These are phyloP conservation scores for Halophytophthora batemanensis DNA, from an alignment of 352 stramenopile genomes.

Conservation along the genomic window DNA sequence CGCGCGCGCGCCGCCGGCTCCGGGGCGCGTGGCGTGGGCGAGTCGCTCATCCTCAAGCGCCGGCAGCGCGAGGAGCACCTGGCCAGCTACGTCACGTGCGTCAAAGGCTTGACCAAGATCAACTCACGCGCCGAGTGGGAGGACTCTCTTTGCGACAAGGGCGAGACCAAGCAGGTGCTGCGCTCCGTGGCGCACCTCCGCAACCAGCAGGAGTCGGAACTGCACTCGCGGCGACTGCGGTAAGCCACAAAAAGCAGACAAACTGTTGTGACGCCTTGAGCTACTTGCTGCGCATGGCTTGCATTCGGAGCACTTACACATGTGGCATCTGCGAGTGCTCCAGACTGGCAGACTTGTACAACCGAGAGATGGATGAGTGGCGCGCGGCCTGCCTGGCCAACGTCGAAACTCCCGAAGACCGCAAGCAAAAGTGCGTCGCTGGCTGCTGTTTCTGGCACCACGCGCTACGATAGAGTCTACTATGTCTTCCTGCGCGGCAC, in stretches of 20 bases:
- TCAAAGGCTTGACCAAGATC: constrained; percentile 44
- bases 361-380: constrained; percentile 75
- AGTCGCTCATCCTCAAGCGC: constrained; percentile 71
- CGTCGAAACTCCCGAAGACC: constrained; percentile 72
- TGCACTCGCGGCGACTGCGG: constrained; percentile 57
- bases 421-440: constrained; percentile 68
- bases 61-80: constrained; percentile 67
- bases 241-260: constrained; percentile 8
- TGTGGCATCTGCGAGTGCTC: too few relatives aligned
- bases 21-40: constrained; percentile 60
- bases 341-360: constrained; percentile 72
- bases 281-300: too few relatives aligned
- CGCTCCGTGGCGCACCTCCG: constrained; percentile 45
- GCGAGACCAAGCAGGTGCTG: constrained; percentile 45
- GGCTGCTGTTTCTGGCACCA: too few relatives aligned
- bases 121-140: constrained; percentile 75
- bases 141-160: constrained; percentile 51
- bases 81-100: constrained; percentile 45
- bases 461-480: too few relatives aligned
- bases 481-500: too few relatives aligned
- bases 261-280: constrained; percentile 3
- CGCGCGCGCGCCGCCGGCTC: constrained; percentile 7
- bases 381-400: constrained; percentile 59
- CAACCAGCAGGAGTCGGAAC: constrained; percentile 73
- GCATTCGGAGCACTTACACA: too few relatives aligned